Evolutionary conservation across 163 green algal genomes (phyloP).

Genomic region (Prototheca cutis): DNA sequence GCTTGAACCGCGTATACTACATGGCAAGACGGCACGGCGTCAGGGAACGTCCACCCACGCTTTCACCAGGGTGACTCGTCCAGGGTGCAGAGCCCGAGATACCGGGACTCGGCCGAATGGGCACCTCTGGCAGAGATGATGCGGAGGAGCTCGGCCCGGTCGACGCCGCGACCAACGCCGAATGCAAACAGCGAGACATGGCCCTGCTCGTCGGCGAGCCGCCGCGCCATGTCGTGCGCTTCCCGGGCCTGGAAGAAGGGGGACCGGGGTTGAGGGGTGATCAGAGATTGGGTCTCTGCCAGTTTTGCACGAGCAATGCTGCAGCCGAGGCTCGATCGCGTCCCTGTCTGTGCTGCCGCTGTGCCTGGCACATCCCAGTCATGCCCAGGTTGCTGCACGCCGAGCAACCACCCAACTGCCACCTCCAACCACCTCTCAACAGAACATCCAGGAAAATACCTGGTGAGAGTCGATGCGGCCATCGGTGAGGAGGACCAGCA

Average conservation of each 20-base stretch:
- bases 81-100: conserved; percentile 37
- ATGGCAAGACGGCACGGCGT: too few species aligned
- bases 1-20: too few species aligned
- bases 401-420: too few species aligned
- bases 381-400: too few species aligned
- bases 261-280: conserved; percentile 13
- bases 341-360: too few species aligned
- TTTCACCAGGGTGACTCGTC: conserved; percentile 40
- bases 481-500: conserved; percentile 64
- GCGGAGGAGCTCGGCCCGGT: conserved; percentile 42
- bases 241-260: conserved; percentile 20
- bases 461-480: conserved; percentile 54
- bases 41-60: too few species aligned
- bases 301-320: too few species aligned
- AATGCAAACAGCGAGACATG: conserved; percentile 47
- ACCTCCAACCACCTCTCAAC: too few species aligned
- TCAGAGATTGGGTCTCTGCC: too few species aligned
- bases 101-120: conserved; percentile 14
- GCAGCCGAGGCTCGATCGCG: too few species aligned
- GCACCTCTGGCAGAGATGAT: conserved; percentile 27
- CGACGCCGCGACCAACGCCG: conserved; percentile 61
- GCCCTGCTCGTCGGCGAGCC: conserved; percentile 47
- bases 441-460: too few species aligned
- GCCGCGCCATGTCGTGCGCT: conserved; percentile 22
- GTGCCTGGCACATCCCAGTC: too few species aligned